Percentiles rank a stretch among this genome's conserved stretches.
phyloP scores from a whole-genome alignment of 2,329 filamentous ascomycete species.

The Claviceps sp. region DNA sequence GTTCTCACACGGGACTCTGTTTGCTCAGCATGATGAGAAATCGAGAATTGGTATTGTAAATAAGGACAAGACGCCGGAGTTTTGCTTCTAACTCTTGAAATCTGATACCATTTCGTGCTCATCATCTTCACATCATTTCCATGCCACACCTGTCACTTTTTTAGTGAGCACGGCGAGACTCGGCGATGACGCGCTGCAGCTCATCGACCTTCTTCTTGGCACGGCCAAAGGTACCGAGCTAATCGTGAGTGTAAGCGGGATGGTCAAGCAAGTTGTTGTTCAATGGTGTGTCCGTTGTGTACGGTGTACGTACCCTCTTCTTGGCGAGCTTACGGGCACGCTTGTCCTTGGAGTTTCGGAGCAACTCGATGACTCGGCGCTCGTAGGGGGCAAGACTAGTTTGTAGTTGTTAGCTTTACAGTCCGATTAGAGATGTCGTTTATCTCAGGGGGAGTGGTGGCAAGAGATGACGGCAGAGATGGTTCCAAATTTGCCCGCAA shows the following conservation, averaged over 20 bases:
- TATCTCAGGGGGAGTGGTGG: neutral
- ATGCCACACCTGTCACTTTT: conserved; percentile 5
- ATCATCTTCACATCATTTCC: neutral
- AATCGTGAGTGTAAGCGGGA: conserved; percentile 12
- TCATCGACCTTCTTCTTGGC: conserved; percentile 99
- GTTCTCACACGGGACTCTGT: too few species aligned
- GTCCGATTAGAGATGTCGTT: neutral
- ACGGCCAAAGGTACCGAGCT: conserved; percentile 97
- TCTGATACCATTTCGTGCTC: neutral
- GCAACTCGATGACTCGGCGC: conserved; percentile 96
- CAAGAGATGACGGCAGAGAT: neutral
- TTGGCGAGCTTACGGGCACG: conserved; percentile 97
- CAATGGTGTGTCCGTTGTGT: neutral
- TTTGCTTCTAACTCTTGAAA: neutral
- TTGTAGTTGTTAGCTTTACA: neutral
- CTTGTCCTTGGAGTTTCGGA: conserved; percentile 99
- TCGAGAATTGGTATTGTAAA: too few species aligned
- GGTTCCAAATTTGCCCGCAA: neutral
- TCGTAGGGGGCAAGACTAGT: conserved; percentile 79
- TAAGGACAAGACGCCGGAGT: too few species aligned
- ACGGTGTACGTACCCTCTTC: conserved; percentile 65
- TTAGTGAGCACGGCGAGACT: conserved; percentile 66
- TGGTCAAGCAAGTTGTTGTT: neutral
- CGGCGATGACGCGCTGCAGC: conserved; percentile 94
- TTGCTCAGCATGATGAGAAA: too few species aligned